Base-by-base conservation (phyloP, 345 rosid genomes). In the Turritis glabra region DNA sequence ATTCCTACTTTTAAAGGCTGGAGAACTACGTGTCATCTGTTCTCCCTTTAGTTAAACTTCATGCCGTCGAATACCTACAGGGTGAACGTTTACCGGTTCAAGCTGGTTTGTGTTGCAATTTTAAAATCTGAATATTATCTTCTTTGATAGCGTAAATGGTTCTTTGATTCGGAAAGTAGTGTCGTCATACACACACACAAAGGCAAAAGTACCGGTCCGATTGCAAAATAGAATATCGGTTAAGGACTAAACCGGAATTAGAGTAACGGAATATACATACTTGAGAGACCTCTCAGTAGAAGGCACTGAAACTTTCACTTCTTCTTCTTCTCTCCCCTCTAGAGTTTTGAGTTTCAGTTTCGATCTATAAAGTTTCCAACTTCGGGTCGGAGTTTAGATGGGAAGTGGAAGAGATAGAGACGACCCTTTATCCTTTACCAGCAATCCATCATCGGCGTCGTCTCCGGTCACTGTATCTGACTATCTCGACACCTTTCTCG, bases 401-500 rank as follows among this genome's bases (percentile, higher is more conserved):
- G 86, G 84, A 55, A 87, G 87, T 71, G 84, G 70, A 70, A 84
- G 90, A 66, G 90, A 85, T 30, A 79, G 88, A 65, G 91, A 86
- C 27, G 94, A 86, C 43, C 77, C 83, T 44, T 85, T 87, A 25
- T 73, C 86, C 8, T 86, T 85, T 26, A 58, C 82, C n/a, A 74
- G 54, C 77, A 83, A 76, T 72, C 90, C 80, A n/a, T 85, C 93
- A 0, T 80, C 88, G 3, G 83, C 93, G 0, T 88, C 97, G 14
- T 86, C 95, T 30, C 95, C 97, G 44, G 75, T 83, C 63, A 83
- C 90, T 17, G 86, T 72, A 13, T 85, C 98, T 44, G 95, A 89
- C 64, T 85, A 82, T 57, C 85, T 86, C 27, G 91, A 85, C 70
- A 80, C 76, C 78, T 86, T 81, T 61, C 71, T 78, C 23, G 79